phyloP scores from a whole-genome alignment of 441 rosid genomes.

The Isatis lusitanica region DNA sequence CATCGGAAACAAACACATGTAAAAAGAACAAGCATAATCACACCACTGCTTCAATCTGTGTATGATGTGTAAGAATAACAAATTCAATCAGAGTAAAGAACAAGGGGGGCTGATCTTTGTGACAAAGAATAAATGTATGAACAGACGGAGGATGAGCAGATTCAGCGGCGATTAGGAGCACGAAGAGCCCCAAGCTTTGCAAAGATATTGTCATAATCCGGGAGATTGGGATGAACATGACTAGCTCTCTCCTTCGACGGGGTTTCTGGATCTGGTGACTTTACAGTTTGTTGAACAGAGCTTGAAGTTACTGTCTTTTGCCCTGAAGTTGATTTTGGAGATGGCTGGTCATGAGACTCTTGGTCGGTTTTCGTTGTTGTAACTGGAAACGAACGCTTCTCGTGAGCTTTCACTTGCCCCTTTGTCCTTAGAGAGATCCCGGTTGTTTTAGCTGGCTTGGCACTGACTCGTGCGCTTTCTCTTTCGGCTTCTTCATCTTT shows the following conservation, averaged over 20 bases:
- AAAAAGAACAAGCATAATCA: constrained; percentile 22
- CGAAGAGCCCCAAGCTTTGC: constrained; percentile 63
- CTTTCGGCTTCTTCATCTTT: constrained; percentile 43
- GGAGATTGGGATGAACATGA: constrained; percentile 97
- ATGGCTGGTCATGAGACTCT: constrained; percentile 36
- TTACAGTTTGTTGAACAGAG: constrained; percentile 12
- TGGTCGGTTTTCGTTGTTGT: constrained; percentile 6
- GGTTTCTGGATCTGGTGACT: constrained; percentile 35
- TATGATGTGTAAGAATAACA: constrained; percentile 19
- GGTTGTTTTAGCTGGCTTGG: constrained; percentile 30
- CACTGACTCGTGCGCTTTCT: constrained; percentile 29
- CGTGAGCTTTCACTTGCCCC: constrained; percentile 30
- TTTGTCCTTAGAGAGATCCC: constrained; percentile 67
- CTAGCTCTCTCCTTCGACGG: constrained; percentile 54
- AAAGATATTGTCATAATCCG: constrained; percentile 64
- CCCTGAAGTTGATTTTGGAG: constrained; percentile 35
- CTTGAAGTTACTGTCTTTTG: constrained; percentile 18
- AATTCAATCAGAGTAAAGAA: constrained; percentile 24
- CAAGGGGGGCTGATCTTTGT: constrained; percentile 8
- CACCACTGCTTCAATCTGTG: constrained; percentile 13
- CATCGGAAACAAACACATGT: background rate
- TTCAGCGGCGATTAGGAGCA: constrained; percentile 47
- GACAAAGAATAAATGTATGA: constrained; percentile 20
- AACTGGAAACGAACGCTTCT: constrained; percentile 25
- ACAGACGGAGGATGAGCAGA: constrained; percentile 4